Conservation (phyloP, 306 rosid species). For the Oemleria cerasiformis region DNA sequence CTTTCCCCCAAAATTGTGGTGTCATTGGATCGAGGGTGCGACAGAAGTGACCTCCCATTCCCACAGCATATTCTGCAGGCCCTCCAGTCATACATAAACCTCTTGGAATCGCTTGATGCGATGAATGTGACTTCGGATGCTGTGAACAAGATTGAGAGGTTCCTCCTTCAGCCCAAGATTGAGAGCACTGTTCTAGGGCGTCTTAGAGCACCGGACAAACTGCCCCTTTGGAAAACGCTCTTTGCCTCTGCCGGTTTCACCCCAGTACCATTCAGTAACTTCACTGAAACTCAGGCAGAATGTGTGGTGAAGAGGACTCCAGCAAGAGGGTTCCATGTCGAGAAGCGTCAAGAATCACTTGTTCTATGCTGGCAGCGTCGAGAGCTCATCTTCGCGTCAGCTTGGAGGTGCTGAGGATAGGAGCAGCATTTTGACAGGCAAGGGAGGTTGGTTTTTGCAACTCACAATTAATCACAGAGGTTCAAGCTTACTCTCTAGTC, state of each 20-base stretch:
- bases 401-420: constrained; percentile 47
- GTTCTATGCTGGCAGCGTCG: constrained; percentile 47
- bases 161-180: constrained; percentile 40
- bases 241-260: constrained; percentile 35
- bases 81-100: constrained; percentile 36
- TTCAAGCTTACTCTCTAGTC: constrained; percentile 31
- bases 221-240: constrained; percentile 37
- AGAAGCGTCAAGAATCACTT: constrained; percentile 43
- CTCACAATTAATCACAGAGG: constrained; percentile 40
- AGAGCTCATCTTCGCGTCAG: constrained; percentile 45
- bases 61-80: constrained; percentile 46
- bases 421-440: constrained; percentile 22
- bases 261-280: constrained; percentile 41
- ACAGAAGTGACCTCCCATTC: constrained; percentile 39
- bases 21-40: constrained; percentile 43
- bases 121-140: constrained; percentile 34
- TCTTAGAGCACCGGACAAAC: constrained; percentile 27
- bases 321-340: constrained; percentile 42
- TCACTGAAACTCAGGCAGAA: constrained; percentile 48
- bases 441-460: constrained; percentile 35
- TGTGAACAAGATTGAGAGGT: constrained; percentile 41
- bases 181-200: constrained; percentile 45
- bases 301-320: constrained; percentile 45
- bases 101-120: constrained; percentile 43
- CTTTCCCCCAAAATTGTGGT: constrained; percentile 44